Conservation (phyloP, 495 filamentous ascomycete species). For the Ramalina intermedia region DNA sequence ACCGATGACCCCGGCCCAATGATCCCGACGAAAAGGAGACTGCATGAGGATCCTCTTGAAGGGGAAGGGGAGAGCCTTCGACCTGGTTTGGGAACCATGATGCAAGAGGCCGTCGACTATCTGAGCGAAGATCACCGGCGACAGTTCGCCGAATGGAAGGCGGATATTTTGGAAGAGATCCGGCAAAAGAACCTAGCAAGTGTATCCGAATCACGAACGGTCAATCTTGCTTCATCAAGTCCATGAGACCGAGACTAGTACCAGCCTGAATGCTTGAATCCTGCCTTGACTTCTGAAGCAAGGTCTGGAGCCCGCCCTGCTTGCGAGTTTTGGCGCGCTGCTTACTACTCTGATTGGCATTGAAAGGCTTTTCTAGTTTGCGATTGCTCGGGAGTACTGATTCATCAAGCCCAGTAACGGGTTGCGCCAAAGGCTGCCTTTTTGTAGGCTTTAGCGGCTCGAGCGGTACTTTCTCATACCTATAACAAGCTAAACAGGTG, state of each 20-base stretch:
- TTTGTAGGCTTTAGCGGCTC: neutral
- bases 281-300: conserved; percentile 38
- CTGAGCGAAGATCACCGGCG: conserved; percentile 52
- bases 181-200: conserved; percentile 28
- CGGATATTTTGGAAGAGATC: conserved; percentile 42
- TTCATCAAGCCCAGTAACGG: neutral
- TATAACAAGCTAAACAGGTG: conserved; percentile 7
- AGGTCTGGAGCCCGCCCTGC: conserved; percentile 41
- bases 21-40: neutral
- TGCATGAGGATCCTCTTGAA: neutral
- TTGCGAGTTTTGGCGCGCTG: conserved; percentile 45
- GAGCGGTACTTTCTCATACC: conserved; percentile 1
- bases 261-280: conserved; percentile 16
- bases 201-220: neutral
- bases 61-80: conserved; percentile 21
- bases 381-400: neutral
- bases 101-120: conserved; percentile 72
- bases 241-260: conserved; percentile 39
- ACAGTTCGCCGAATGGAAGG: conserved; percentile 63
- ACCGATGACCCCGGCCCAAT: neutral
- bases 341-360: conserved; percentile 40
- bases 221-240: conserved; percentile 35
- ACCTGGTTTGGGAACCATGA: conserved; percentile 60
- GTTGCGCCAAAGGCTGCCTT: neutral
- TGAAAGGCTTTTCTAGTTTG: conserved; percentile 5